phyloP scores from a whole-genome alignment of 1,284 basidiomycete genomes.

The Athelia sp. region DNA sequence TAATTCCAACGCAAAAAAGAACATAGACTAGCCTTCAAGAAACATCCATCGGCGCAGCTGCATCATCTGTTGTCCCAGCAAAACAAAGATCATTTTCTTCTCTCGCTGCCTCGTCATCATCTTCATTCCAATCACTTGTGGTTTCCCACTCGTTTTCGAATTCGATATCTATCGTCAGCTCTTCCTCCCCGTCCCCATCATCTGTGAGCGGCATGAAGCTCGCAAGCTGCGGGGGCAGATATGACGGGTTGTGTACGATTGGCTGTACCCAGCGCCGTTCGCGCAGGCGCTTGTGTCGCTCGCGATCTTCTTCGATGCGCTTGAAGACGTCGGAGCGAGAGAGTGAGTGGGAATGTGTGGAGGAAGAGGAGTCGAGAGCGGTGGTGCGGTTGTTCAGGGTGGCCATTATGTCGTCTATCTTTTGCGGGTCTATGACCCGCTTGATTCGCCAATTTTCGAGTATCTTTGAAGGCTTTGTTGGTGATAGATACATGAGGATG shows the following conservation, averaged over 20 bases:
- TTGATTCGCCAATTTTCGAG: conserved; percentile 84
- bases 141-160: conserved; percentile 94
- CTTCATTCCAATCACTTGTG: conserved; percentile 84
- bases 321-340: conserved; percentile 72
- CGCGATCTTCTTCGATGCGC: conserved; percentile 92
- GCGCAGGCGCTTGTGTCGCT: conserved; percentile 88
- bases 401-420: conserved; percentile 62
- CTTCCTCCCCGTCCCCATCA: conserved; percentile 37
- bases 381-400: conserved; percentile 42
- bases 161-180: conserved; percentile 73
- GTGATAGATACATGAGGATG: not conserved
- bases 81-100: conserved; percentile 71
- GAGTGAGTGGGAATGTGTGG: conserved; percentile 28
- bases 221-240: conserved; percentile 44
- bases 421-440: conserved; percentile 74
- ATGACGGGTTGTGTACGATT: conserved; percentile 42
- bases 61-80: conserved; percentile 31
- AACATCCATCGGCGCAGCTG: conserved; percentile 51
- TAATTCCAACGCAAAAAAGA: no score
- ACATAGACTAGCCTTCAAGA: conserved; percentile 22
- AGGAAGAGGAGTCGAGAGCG: conserved; percentile 20
- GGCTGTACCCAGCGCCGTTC: conserved; percentile 93
- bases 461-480: conserved; percentile 46
- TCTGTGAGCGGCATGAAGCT: conserved; percentile 56
- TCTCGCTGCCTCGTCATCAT: conserved; percentile 70